Base-by-base conservation (phyloP, 805 yeast genomes). In the Wickerhamomyces sydowiorum region DNA sequence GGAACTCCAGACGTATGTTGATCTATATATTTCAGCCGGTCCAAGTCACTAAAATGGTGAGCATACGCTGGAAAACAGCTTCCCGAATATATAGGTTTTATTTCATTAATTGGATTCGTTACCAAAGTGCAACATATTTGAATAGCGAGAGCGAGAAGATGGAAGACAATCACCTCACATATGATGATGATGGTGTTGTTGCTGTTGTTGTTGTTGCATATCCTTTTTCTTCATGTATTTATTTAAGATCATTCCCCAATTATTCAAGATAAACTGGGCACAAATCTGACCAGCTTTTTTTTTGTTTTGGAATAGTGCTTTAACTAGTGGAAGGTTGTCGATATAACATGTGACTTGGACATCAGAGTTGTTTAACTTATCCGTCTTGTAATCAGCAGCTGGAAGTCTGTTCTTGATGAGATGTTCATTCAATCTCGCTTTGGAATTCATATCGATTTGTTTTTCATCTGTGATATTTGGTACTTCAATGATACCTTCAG, bases 211-310 rank as follows among this genome's bases (percentile, higher is more conserved):
- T n/a, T n/a, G n/a, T n/a, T n/a, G n/a, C n/a, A n/a, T n/a, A n/a
- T 42, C 61, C 66, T 30, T 30, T 10, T 30, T n/a, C 17, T 12
- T 9, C 33, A 24, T 24, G 12, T 24, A 24, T 8, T 12, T 24
- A 18, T 30, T 17, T 5, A 14, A 30, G 4, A 30, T 18, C 33
- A 30, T 30, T 7, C 33, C 21, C 33, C 33, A 30, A 18, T 30
- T n/a, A 12, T n/a, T 17, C 9, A 30, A 30, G 9, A 18, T 18
- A 30, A 14, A 30, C 12, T 30, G 33, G 7, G 33, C 33, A 18
- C 33, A 30, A 8, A 30, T 18, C 15, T 30, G 33, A 30, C 33
- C 33, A 4, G 33, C 33, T 18, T 30, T 30, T n/a, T 30, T 30
- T 12, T 30, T 30, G 10, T 30, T 30, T 6, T 6, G 18, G 18